These are phyloP conservation scores for Eucalyptus pumila DNA, from an alignment of 345 rosid species.

Conservation along the genomic window DNA sequence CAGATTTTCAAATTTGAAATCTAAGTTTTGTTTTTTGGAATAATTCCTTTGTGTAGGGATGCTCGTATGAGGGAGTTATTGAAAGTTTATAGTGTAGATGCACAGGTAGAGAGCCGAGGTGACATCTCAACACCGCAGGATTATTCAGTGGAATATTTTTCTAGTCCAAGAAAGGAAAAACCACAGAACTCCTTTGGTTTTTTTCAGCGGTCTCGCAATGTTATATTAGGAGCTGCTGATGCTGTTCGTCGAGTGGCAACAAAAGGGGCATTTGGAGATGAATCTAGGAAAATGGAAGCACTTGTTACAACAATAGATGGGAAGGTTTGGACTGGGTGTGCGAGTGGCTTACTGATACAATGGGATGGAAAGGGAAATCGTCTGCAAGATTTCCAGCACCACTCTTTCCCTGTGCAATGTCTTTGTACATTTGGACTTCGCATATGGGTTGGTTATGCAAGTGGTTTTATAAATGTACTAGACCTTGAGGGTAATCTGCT, in stretches of 20 bases:
- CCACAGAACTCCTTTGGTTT: slow-evolving; percentile 59
- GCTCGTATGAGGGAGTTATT: slow-evolving; percentile 75
- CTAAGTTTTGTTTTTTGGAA: not conserved
- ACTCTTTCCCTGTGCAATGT: slow-evolving; percentile 62
- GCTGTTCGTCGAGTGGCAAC: slow-evolving; percentile 89
- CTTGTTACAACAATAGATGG: slow-evolving; percentile 50
- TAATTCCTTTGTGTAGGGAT: slow-evolving; percentile 50
- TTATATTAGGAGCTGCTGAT: slow-evolving; percentile 93
- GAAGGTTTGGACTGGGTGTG: slow-evolving; percentile 74
- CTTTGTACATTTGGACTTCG: slow-evolving; percentile 66
- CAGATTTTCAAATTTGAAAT: not conserved
- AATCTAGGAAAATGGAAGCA: slow-evolving; percentile 71
- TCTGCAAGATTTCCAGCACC: slow-evolving; percentile 48
- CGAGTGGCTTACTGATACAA: slow-evolving; percentile 62
- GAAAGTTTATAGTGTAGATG: slow-evolving; percentile 76
- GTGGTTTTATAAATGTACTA: slow-evolving; percentile 62
- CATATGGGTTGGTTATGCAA: slow-evolving; percentile 77
- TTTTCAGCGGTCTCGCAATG: slow-evolving; percentile 91
- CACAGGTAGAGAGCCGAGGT: slow-evolving; percentile 67
- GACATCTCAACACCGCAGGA: slow-evolving; percentile 52
- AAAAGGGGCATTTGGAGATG: slow-evolving; percentile 80
- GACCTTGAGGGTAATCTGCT: slow-evolving; percentile 78
- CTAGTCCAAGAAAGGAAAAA: slow-evolving; percentile 61
- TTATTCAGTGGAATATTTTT: slow-evolving; percentile 33
- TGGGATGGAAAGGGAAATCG: slow-evolving; percentile 91